Percentiles rank a stretch among this genome's conserved stretches.
phyloP scores from a whole-genome alignment of 1,284 basidiomycete species.

The Coniferiporia weirii region DNA sequence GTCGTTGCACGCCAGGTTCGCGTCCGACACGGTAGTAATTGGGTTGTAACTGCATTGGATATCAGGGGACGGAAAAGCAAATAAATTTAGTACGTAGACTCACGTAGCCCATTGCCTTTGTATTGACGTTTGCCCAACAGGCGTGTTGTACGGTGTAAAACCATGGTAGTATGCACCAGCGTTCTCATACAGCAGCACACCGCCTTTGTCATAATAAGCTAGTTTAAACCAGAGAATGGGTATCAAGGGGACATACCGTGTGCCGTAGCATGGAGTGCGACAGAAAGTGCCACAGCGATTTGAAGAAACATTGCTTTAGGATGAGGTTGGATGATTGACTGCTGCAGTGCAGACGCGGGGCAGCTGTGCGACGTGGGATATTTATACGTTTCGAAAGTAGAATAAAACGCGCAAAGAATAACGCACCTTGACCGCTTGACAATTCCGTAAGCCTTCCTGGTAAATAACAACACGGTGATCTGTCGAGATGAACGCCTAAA shows the following conservation, averaged over 20 bases:
- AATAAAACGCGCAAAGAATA: no score
- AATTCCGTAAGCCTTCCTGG: no score
- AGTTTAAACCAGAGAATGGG: neutral
- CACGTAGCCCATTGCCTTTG: slow-evolving; percentile 50
- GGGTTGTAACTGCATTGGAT: slow-evolving; percentile 38
- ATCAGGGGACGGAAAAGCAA: neutral
- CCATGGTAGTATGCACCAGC: slow-evolving; percentile 21
- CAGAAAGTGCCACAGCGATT: neutral
- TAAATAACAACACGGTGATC: no score
- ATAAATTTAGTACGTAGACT: slow-evolving; percentile 27
- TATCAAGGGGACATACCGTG: neutral
- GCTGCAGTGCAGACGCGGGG: no score
- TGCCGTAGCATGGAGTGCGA: neutral
- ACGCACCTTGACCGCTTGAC: no score
- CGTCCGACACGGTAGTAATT: slow-evolving; percentile 40
- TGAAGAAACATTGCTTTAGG: neutral
- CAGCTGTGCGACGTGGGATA: no score
- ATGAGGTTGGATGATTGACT: neutral
- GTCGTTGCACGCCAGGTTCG: slow-evolving; percentile 51
- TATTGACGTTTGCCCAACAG: slow-evolving; percentile 47
- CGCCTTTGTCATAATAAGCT: neutral
- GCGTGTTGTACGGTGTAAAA: slow-evolving; percentile 34
- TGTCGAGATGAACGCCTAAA: no score
- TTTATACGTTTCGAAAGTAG: no score
- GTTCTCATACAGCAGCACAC: neutral